A percentile compares a stretch with the other conserved stretches of the same genome.
These are phyloP conservation scores for Suhomyces ambrosiae DNA, from an alignment of 1,139 yeast species.

Conservation along the genomic window DNA sequence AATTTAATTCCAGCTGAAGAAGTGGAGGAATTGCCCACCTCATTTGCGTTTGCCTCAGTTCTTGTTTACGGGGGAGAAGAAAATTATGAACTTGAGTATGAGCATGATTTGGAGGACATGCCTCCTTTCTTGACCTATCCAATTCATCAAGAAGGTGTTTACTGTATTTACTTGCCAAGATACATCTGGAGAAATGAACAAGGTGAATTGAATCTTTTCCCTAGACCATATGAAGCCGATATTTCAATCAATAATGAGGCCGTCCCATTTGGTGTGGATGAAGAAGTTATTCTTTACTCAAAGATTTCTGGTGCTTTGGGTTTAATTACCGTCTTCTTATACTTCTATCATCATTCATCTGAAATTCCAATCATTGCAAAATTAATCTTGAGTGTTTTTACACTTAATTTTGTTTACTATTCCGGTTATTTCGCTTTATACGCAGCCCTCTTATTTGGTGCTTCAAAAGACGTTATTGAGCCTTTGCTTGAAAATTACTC, in stretches of 20 bases:
- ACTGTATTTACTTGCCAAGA: conserved; percentile 20
- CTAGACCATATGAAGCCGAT: conserved; percentile 8
- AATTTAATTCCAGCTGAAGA: conserved; percentile 9
- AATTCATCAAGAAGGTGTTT: conserved; percentile 13
- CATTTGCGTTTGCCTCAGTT: conserved; percentile 8
- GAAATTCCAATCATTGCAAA: conserved; percentile 8
- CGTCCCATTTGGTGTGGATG: conserved; percentile 10
- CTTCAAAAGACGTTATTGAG: conserved; percentile 2
- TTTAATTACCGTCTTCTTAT: conserved; percentile 4
- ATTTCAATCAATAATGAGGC: conserved; percentile 10
- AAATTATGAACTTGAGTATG: neutral
- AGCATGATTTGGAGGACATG: neutral
- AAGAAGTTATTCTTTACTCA: conserved; percentile 6
- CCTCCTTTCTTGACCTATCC: conserved; percentile 9
- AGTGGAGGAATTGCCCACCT: conserved; percentile 5
- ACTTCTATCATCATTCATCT: conserved; percentile 1
- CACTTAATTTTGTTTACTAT: conserved; percentile 7
- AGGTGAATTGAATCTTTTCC: conserved; percentile 6
- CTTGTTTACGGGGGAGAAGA: conserved; percentile 3
- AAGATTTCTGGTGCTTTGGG: conserved; percentile 10
- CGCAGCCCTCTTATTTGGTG: conserved; percentile 7
- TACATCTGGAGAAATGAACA: conserved; percentile 12
- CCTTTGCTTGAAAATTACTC: conserved; percentile 2
- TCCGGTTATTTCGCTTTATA: conserved; percentile 7
- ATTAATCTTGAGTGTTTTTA: conserved; percentile 4